Conservation (phyloP, 2,329 filamentous ascomycete species). For the Fusarium temperatum region DNA sequence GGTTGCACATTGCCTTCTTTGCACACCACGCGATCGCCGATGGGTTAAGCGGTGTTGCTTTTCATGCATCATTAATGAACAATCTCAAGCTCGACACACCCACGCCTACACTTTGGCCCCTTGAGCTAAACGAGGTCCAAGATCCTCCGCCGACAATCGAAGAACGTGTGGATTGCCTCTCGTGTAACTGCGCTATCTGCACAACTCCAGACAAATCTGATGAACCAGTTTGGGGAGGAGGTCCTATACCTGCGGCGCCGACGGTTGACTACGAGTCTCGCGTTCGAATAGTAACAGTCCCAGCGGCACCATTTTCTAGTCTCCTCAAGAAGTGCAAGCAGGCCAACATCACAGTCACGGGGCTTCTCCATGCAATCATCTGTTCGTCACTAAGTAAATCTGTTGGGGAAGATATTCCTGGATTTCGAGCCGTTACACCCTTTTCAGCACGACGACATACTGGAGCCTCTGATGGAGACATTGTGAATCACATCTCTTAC, state of each 20-base stretch:
- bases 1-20: slow-evolving; percentile 4
- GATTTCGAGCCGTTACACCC: background rate
- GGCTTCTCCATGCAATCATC: background rate
- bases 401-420: background rate
- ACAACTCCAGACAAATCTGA: background rate
- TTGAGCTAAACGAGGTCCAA: background rate
- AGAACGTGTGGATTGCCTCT: background rate
- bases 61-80: slow-evolving; percentile 2
- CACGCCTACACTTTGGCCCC: background rate
- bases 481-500: slow-evolving; percentile 18
- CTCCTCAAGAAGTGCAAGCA: background rate
- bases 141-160: background rate
- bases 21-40: slow-evolving; percentile 23
- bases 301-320: background rate
- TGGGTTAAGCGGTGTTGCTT: slow-evolving; percentile 11
- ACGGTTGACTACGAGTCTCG: background rate
- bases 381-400: background rate
- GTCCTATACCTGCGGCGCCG: background rate
- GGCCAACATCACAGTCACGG: background rate
- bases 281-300: background rate
- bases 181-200: background rate
- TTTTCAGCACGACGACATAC: slow-evolving; percentile 4
- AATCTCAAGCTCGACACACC: background rate
- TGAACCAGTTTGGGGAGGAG: background rate
- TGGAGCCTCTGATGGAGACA: background rate